Evolutionary conservation across 257 asterid genomes (phyloP), one percentile per base, ranked within the genome.

Genomic region (Knoxia roxburghii): DNA sequence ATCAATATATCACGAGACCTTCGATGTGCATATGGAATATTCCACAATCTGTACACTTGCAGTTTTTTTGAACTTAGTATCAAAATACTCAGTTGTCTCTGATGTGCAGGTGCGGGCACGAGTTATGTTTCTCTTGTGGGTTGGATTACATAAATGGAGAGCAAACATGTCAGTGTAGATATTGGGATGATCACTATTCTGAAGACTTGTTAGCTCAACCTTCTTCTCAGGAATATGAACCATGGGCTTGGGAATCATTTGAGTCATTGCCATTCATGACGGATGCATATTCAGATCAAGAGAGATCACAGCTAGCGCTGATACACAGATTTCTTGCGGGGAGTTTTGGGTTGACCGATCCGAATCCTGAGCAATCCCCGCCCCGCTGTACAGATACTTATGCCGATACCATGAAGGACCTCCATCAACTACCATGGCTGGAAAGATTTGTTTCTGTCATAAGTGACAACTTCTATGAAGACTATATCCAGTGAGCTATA

Each of bases 341-440:
- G 56, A 86, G 95, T 49, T 90, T 90, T 73, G 75, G 96, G 64
- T 79, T 86, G 56, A 75, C 81, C 0, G 96, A 93, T 21, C 89
- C 82, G 57, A 72, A 72, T 40, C 76, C 86, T 23, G 78, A 78
- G 43, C 90, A 88, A 63, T 79, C 96, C 30, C 95, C 95, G 24
- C 87, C 91, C 2, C 86, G 65, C 45, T 81, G 85, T 82, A 79
- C 89, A 63, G 97, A 90, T 72, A 86, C 95, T 10, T 94, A 88
- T 41, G 88, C 86, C 0, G 97, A 94, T 62, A 84, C 92, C 39
- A 85, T 94, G 93, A 94, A 94, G 85, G 96, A 94, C 76, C 92
- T 94, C 55, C 90, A 83, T 55, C 97, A 90, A 82, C 89, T 90
- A 68, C 99, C 99, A 7, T 94, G 99, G 99, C 99, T 94, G 7